Conservation (phyloP, 208 protist genomes). For the Trypanosoma melophagium region DNA sequence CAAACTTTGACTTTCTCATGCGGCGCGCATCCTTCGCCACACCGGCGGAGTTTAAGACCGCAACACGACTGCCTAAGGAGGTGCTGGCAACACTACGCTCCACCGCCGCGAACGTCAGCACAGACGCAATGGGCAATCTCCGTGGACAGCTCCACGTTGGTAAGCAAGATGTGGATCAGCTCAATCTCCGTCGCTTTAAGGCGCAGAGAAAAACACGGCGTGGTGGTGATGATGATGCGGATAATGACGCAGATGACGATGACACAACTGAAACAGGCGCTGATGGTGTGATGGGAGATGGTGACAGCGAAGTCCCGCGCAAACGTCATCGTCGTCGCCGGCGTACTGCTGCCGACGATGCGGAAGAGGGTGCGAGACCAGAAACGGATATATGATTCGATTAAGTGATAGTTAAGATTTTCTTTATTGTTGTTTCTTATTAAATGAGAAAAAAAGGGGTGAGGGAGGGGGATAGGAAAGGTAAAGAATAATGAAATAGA, state of each 20-base stretch:
- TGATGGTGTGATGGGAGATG: conserved; percentile 18
- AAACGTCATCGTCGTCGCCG: conserved; percentile 30
- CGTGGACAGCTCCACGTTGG: conserved; percentile 86
- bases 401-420: conserved; percentile 3
- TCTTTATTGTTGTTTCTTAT: neutral
- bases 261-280: neutral
- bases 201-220: conserved; percentile 48
- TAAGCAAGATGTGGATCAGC: conserved; percentile 61
- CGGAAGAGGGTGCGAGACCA: conserved; percentile 19
- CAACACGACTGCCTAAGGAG: conserved; percentile 59
- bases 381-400: conserved; percentile 37
- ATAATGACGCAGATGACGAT: conserved; percentile 6
- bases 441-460: conserved; percentile 1
- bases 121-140: conserved; percentile 74
- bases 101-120: conserved; percentile 65
- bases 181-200: conserved; percentile 86
- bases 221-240: conserved; percentile 2
- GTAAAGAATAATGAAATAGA: neutral
- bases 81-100: conserved; percentile 59
- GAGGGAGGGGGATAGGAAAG: neutral
- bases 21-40: conserved; percentile 75
- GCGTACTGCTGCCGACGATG: neutral
- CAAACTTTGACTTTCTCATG: conserved; percentile 83
- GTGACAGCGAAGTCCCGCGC: conserved; percentile 12
- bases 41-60: conserved; percentile 76